Evolutionary conservation across 1,284 basidiomycete genomes (phyloP), one percentile per base, ranked within the genome.

Genomic region (Puccinia brachypodii): DNA sequence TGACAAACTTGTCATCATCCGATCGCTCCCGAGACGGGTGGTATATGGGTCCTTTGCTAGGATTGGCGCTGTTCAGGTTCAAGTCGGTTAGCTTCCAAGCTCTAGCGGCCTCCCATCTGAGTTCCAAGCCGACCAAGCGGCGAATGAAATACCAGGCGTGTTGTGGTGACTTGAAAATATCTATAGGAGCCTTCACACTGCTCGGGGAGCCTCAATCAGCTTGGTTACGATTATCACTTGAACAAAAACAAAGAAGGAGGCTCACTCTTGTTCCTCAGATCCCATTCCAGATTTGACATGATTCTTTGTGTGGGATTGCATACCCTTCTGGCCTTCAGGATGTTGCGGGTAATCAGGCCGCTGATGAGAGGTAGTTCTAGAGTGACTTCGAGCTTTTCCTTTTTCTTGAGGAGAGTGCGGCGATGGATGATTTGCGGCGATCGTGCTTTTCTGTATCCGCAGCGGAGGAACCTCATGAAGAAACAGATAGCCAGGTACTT

Each of bases 121-220:
- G 72, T 47, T 81, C 79, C 47, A 75, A 42, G 40, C 79, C 79
- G n/a, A 81, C 79, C 22, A 81, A 75, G 28, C 69, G 56, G 13
- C 79, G 56, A 8, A 81, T 31, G 69, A 81, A 75, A 50, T 81
- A 81, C 79, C 79, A 81, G 47, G 47, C 72, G 40, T 81, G 79
- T 28, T 81, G 79, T n/a, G 79, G 72, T 6, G 79, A 81, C 42
- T 73, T 56, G 40, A 72, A 58, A 16, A 78, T 58, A 19, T 66
- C 40, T 47, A 66, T 11, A 19, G 76, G 40, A 64, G 38, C 40
- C 60, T 64, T 28, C 44, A 22, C 31, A 64, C 60, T 68, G 42
- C 50, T 40, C 28, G 33, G 40, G 47, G 4, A 47, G 28, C 16
- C 56, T 25, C 19, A 33, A n/a, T 58, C 36, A 58, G 38, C 36